Percentiles rank a stretch among this genome's conserved stretches.
phyloP scores from a whole-genome alignment of 768 basidiomycete species.

The Tricholomella constricta region DNA sequence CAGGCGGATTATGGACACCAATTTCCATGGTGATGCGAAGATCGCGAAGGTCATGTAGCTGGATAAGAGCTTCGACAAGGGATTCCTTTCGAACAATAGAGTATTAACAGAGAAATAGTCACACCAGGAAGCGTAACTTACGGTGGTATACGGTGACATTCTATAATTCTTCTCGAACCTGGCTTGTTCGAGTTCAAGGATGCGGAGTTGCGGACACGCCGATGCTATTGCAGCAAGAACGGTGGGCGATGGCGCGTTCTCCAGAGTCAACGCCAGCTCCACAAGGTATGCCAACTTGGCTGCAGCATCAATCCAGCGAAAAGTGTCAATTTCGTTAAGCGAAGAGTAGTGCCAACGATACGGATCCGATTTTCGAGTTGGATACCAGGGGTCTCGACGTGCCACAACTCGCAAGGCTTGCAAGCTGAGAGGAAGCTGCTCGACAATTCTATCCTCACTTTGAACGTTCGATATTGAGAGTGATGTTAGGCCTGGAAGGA shows the following conservation, averaged over 20 bases:
- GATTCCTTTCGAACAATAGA: too few relatives aligned
- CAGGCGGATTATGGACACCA: too few relatives aligned
- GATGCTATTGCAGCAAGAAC: not conserved
- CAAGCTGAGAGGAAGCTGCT: not conserved
- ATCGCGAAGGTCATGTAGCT: too few relatives aligned
- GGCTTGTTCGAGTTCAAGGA: constrained; percentile 3
- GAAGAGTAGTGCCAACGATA: not conserved
- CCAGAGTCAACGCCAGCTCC: not conserved
- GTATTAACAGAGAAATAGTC: too few relatives aligned
- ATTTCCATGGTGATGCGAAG: too few relatives aligned
- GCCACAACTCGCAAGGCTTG: not conserved
- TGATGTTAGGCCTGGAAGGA: not conserved
- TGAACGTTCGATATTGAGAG: constrained; percentile 6
- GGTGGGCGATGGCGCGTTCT: not conserved
- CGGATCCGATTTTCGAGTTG: not conserved
- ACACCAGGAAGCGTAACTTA: too few relatives aligned
- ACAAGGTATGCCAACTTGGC: not conserved
- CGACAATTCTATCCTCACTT: not conserved
- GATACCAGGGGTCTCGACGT: not conserved
- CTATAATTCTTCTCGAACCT: not conserved
- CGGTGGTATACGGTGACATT: too few relatives aligned
- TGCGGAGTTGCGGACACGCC: constrained; percentile 1
- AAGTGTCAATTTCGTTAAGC: not conserved
- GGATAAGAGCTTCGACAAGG: too few relatives aligned
- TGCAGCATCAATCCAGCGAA: not conserved